Base-by-base conservation (phyloP, 805 yeast species). In the Saccharomyces mikatae region DNA sequence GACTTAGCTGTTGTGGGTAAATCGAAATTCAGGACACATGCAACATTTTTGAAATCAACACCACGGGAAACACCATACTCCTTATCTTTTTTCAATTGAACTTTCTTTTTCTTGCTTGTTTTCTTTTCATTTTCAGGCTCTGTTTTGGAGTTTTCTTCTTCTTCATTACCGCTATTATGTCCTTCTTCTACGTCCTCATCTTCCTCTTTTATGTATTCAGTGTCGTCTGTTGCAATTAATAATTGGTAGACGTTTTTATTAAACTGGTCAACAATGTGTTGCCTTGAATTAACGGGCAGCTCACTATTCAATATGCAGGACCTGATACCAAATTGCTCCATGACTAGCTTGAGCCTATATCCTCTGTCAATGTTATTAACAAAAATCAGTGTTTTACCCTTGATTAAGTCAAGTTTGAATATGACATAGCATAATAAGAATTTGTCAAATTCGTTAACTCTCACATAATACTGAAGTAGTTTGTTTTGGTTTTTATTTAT, bases 41-140 rank as follows among this genome's bases (percentile, higher is more conserved):
- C 94, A 56, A 94, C 98, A 64, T 94, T 92, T 63, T 81, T 84
- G 77, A 94, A 94, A 72, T 94, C 99, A 44, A 94, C 95, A 66
- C 99, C 99, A 71, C 99, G 82, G 27, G 97, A 87, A 46, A 91
- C 97, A 59, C 97, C 96, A 67, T 86, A 94, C 63, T 94, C 98
- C 57, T 76, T 78, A 64, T 86, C 90, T 55, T 79, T 76, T 54
- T 73, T 75, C 4, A 65, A 58, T 50, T 60, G 60, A 9, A 53
- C 28, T 27, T 65, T 62, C 56, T 69, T 68, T 57, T 64, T 66
- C 60, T 64, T 62, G 10, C 48, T 47, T 22, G 67, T 55, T 48
- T 60, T 60, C 50, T 59, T 54, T 57, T 66, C 59, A 28, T 60
- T 46, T 55, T 59, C 53, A 59, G 60, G 57, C 52, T 52, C 49